Base-by-base conservation (phyloP, 2,329 filamentous ascomycete species). In the Penicillium italicum region DNA sequence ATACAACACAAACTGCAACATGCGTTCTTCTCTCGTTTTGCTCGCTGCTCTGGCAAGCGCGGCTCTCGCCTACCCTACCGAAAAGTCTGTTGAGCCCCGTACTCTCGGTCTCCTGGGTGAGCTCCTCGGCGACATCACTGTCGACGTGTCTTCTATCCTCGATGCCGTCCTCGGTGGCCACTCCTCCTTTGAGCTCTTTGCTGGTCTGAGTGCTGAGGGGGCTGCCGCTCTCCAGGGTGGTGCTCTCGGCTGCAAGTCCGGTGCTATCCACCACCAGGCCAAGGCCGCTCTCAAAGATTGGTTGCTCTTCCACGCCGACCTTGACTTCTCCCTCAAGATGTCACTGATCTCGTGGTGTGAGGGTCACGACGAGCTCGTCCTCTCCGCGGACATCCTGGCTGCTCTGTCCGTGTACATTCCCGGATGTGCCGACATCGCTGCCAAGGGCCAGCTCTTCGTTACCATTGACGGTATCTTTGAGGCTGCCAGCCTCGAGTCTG, bases 181-280 rank as follows among this genome's bases (percentile, higher is more conserved):
- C 40, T 34, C 40, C n/a, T 60, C 64, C 14, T 55, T 36, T 18
- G 52, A 56, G 16, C 36, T 70, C 46, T 62, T 74, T 51, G 53
- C 43, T 58, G 70, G 68, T 30, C 63, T 74, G 50, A 66, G 60
- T 47, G 67, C 69, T 36, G 57, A 67, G 51, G 72, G 62, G 59
- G 72, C 71, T 48, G 72, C 71, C 28, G 72, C 72, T 49, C 67
- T 74, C 18, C 58, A 68, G 49, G 70, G 68, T 60, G 66, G 69
- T 68, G 69, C 67, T 48, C 55, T 74, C 44, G 72, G 72, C 60
- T 69, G 68, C 58, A 68, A 63, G 54, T 64, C 70, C 40, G 63
- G 62, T 44, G 55, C 52, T 14, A 65, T 74, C 51, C 58, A 70
- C 37, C 53, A 57, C 49, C 36, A 56, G 46, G 69, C 67, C 18